A percentile compares a stretch with the other conserved stretches of the same genome.
phyloP scores from a whole-genome alignment of 768 basidiomycete genomes.

The Hirschioporus abietinus region DNA sequence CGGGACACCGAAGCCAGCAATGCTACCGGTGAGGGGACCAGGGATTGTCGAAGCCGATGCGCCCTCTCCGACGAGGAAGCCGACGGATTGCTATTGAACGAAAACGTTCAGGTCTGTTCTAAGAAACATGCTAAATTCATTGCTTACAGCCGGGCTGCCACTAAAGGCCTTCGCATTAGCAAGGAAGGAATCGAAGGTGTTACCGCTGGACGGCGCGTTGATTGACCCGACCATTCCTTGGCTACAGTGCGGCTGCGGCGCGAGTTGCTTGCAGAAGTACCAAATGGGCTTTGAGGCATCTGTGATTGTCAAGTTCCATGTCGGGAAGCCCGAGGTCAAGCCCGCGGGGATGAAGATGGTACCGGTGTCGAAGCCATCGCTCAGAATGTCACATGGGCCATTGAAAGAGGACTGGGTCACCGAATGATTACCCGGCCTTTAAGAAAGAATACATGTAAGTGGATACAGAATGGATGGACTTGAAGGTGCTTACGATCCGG shows the following conservation, averaged over 20 bases:
- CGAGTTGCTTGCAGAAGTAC: conserved; percentile 53
- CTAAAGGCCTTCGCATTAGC: conserved; percentile 26
- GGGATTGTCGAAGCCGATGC: conserved; percentile 43
- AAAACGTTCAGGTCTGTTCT: background rate
- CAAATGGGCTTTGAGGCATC: conserved; percentile 43
- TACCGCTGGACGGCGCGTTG: conserved; percentile 42
- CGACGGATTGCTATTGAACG: conserved; percentile 33
- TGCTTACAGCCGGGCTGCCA: conserved; percentile 30
- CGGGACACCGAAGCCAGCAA: conserved; percentile 21
- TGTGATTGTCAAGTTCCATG: conserved; percentile 48
- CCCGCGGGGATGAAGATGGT: conserved; percentile 36
- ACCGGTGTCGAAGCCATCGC: conserved; percentile 52
- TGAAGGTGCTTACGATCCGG: conserved; percentile 32
- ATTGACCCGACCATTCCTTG: conserved; percentile 39
- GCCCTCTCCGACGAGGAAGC: conserved; percentile 38
- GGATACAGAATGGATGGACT: background rate
- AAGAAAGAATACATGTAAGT: background rate
- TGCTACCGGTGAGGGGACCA: conserved; percentile 32
- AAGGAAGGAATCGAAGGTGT: conserved; percentile 35
- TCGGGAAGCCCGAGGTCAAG: conserved; percentile 25
- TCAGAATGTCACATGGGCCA: conserved; percentile 38
- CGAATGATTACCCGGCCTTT: conserved; percentile 46
- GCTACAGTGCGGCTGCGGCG: conserved; percentile 36
- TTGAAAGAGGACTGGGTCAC: conserved; percentile 47
- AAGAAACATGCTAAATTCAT: background rate